Evolutionary conservation across 352 stramenopile genomes (phyloP).

Genomic region (Pythium dissotocum): DNA sequence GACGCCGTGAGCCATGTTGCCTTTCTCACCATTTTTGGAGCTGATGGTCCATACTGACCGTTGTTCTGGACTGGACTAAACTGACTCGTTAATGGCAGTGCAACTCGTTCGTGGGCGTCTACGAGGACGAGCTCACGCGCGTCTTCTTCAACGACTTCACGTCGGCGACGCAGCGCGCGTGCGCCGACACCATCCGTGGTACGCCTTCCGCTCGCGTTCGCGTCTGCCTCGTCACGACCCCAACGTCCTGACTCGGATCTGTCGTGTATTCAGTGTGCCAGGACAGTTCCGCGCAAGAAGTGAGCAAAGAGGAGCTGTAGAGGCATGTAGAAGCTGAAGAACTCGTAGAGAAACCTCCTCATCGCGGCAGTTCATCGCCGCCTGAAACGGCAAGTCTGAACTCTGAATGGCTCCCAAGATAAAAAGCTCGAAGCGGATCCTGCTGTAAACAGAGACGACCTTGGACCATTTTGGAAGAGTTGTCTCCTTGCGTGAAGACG

Average conservation of each 20-base stretch:
- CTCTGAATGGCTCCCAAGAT: neutral
- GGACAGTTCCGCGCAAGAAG: neutral
- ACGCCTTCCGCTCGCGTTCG: neutral
- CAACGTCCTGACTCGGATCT: neutral
- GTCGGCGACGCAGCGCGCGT: constrained; percentile 65
- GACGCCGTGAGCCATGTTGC: constrained; percentile 42
- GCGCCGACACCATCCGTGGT: constrained; percentile 51
- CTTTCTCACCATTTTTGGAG: neutral
- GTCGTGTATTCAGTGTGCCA: constrained; percentile 17
- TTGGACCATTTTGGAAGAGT: neutral
- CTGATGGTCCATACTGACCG: neutral
- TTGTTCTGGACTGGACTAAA: neutral
- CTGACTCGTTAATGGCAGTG: constrained; percentile 39
- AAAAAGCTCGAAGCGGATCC: neutral
- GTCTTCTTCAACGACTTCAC: constrained; percentile 81
- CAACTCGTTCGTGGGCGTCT: constrained; percentile 73
- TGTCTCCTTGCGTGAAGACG: neutral
- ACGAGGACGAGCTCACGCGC: constrained; percentile 77
- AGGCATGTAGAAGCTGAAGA: neutral
- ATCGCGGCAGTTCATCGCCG: neutral
- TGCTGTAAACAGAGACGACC: neutral
- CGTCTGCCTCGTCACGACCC: neutral
- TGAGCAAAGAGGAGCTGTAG: constrained; percentile 49
- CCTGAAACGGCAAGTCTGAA: neutral
- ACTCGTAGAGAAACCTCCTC: neutral